phyloP scores from a whole-genome alignment of 305 asterid genomes.

The Solanum hybrid region DNA sequence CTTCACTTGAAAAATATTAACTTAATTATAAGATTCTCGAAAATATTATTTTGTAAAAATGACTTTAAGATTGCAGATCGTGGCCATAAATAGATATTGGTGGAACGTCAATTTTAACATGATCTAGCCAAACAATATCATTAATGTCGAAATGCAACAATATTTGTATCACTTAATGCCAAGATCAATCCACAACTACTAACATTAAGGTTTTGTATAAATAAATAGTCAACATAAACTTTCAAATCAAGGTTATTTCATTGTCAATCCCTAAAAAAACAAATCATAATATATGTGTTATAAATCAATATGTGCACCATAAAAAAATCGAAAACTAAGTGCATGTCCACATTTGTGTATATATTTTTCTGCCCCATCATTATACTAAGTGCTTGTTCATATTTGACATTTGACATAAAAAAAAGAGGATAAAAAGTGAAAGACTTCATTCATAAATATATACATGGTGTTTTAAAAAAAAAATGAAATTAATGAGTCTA shows the following conservation, averaged over 20 bases:
- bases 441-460: neutral
- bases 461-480: no score
- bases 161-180: neutral
- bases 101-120: neutral
- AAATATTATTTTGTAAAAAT: no score
- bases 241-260: neutral
- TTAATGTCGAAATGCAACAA: neutral
- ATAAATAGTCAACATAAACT: no score
- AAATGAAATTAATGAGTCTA: neutral
- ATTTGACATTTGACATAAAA: neutral
- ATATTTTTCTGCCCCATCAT: neutral
- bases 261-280: neutral
- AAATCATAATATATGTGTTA: no score
- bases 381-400: neutral
- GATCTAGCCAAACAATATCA: neutral
- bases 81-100: neutral
- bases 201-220: neutral
- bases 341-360: no score
- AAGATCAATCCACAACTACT: neutral
- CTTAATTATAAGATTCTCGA: no score
- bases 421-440: no score
- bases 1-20: neutral
- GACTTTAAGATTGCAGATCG: neutral
- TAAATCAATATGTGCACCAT: neutral
- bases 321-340: neutral